Conservation (phyloP, 208 protist species). For the Acanthamoeba castellanii region DNA sequence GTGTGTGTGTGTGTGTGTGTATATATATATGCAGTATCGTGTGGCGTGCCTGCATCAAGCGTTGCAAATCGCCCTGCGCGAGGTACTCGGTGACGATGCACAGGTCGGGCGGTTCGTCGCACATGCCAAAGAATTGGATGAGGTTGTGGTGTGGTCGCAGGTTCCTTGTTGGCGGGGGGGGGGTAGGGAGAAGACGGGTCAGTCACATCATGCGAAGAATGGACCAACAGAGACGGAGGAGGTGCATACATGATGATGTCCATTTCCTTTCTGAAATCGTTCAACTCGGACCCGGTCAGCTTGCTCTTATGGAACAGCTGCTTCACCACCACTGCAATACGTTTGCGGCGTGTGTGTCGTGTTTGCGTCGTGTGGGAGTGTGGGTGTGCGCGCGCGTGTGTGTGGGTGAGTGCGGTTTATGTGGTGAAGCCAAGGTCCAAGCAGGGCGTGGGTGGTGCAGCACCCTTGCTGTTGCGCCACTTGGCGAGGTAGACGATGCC, state of each 20-base stretch:
- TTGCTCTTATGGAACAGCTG: background rate
- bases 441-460: background rate
- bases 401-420: too few relatives aligned
- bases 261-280: background rate
- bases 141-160: constrained; percentile 51
- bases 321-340: constrained; percentile 2
- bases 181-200: background rate
- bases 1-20: too few relatives aligned
- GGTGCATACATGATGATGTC: constrained; percentile 26
- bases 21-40: background rate
- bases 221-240: background rate
- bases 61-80: background rate
- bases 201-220: background rate
- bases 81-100: constrained; percentile 57
- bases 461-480: constrained; percentile 51
- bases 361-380: too few relatives aligned
- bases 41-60: background rate
- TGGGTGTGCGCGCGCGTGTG: too few relatives aligned
- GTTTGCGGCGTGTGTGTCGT: background rate
- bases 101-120: constrained; percentile 32
- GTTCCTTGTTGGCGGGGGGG: background rate
- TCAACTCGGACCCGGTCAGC: background rate
- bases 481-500: background rate
- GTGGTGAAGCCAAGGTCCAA: too few relatives aligned
- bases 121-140: constrained; percentile 42